A percentile compares a stretch with the other conserved stretches of the same genome.
Evolutionary conservation across 352 stramenopile species (phyloP).

Genomic region (Pythium aphanidermatum): DNA sequence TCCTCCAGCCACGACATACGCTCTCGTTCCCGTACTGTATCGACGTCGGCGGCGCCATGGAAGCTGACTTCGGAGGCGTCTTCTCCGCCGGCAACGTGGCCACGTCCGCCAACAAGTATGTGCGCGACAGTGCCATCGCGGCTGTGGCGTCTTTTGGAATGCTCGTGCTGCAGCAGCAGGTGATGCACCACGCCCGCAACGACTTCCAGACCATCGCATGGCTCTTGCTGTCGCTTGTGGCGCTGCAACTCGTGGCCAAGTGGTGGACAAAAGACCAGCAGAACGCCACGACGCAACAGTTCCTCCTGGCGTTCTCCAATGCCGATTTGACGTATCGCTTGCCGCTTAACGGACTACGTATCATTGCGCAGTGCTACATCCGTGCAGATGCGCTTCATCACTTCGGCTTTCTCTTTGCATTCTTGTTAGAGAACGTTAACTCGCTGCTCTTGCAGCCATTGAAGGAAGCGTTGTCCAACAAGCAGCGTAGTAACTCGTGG

Average conservation of each 20-base stretch:
- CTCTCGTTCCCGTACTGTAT: background rate
- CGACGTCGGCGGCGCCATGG: background rate
- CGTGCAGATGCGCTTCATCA: constrained; percentile 48
- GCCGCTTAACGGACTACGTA: constrained; percentile 27
- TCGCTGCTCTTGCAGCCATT: constrained; percentile 43
- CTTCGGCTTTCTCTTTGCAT: constrained; percentile 67
- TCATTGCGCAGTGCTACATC: constrained; percentile 42
- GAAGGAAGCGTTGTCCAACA: constrained; percentile 18
- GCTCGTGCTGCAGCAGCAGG: constrained; percentile 23
- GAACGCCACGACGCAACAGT: constrained; percentile 21
- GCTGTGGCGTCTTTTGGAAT: constrained; percentile 19
- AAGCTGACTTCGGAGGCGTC: constrained; percentile 10
- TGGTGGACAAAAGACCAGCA: constrained; percentile 18
- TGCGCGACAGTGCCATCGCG: constrained; percentile 19
- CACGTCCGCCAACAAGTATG: constrained; percentile 15
- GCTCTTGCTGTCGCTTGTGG: constrained; percentile 17
- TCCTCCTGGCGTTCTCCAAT: constrained; percentile 2
- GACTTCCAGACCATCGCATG: constrained; percentile 25
- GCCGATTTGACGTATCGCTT: constrained; percentile 17
- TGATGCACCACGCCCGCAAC: constrained; percentile 24
- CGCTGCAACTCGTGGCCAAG: constrained; percentile 11
- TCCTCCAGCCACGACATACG: too few relatives aligned
- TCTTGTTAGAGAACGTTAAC: constrained; percentile 51
- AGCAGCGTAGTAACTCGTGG: constrained; percentile 14
- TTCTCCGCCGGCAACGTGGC: constrained; percentile 10